Conservation (phyloP, 2,329 filamentous ascomycete species). For the Camptophora hylomeconis region DNA sequence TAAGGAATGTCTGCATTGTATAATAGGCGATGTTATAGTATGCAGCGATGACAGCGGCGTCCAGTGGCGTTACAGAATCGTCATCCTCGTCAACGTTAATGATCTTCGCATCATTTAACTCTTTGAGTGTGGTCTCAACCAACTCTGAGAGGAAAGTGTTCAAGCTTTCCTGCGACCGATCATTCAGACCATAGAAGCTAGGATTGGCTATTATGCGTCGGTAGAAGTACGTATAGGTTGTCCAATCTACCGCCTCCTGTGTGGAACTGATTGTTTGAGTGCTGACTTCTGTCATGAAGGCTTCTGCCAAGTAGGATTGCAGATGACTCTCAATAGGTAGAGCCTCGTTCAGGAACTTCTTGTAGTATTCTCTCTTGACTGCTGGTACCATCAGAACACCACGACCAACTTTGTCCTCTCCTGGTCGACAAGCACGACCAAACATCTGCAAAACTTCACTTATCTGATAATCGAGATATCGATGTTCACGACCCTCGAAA, state of each 20-base stretch:
- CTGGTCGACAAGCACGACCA: slow-evolving; percentile 72
- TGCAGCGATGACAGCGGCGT: slow-evolving; percentile 93
- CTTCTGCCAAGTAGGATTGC: slow-evolving; percentile 82
- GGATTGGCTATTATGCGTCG: slow-evolving; percentile 87
- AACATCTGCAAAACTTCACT: slow-evolving; percentile 97
- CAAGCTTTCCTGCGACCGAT: slow-evolving; percentile 82
- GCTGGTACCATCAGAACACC: slow-evolving; percentile 95
- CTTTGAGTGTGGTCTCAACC: slow-evolving; percentile 82
- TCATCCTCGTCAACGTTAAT: slow-evolving; percentile 93
- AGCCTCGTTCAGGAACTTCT: slow-evolving; percentile 95
- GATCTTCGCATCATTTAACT: slow-evolving; percentile 84
- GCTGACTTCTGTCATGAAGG: slow-evolving; percentile 93
- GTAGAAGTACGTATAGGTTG: slow-evolving; percentile 97
- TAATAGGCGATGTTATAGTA: slow-evolving; percentile 99
- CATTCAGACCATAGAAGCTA: slow-evolving; percentile 84
- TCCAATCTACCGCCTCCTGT: slow-evolving; percentile 96
- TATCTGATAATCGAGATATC: slow-evolving; percentile 91
- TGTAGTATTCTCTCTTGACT: slow-evolving; percentile 94
- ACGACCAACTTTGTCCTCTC: slow-evolving; percentile 65
- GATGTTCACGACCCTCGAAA: slow-evolving; percentile 90
- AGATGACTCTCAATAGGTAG: slow-evolving; percentile 91
- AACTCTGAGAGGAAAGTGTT: slow-evolving; percentile 89
- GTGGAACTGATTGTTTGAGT: slow-evolving; percentile 91
- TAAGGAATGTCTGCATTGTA: slow-evolving; percentile 95
- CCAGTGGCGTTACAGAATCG: slow-evolving; percentile 75